phyloP scores from a whole-genome alignment of 2,329 filamentous ascomycete species.

The Pseudogymnoascus sp. region DNA sequence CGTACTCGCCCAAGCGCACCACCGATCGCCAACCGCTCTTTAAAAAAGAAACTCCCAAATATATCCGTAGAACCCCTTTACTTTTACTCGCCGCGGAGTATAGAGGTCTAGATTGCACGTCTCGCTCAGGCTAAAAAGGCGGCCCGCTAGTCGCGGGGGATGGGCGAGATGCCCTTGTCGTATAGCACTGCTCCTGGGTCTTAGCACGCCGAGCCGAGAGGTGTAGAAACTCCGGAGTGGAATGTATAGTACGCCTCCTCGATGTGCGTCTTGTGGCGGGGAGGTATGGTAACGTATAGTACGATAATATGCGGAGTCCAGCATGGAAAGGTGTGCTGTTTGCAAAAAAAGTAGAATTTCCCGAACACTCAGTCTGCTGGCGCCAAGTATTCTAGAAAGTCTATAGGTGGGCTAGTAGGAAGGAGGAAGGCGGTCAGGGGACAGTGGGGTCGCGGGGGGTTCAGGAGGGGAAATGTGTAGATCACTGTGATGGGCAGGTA shows the following conservation, averaged over 20 bases:
- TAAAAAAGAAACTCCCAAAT: not conserved
- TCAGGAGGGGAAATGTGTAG: not conserved
- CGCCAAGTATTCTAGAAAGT: not conserved
- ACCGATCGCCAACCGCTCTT: not conserved
- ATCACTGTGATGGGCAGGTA: not conserved
- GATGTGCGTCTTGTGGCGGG: too few species aligned
- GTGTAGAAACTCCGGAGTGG: too few species aligned
- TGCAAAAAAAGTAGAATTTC: not conserved
- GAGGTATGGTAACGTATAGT: not conserved
- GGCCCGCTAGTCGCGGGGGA: not conserved
- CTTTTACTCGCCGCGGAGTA: not conserved
- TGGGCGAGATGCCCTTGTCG: not conserved
- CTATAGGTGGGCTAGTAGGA: not conserved
- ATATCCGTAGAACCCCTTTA: not conserved
- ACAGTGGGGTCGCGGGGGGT: not conserved
- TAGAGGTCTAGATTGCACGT: not conserved
- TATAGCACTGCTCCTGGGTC: not conserved
- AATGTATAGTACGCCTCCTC: too few species aligned
- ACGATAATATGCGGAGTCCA: not conserved
- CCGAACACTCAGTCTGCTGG: not conserved
- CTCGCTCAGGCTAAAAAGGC: not conserved
- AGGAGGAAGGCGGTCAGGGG: not conserved
- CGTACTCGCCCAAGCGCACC: not conserved
- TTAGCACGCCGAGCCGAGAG: not conserved
- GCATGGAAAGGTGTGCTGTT: not conserved